Conservation (phyloP, 1,284 basidiomycete species). For the Rhizoctonia solani region DNA sequence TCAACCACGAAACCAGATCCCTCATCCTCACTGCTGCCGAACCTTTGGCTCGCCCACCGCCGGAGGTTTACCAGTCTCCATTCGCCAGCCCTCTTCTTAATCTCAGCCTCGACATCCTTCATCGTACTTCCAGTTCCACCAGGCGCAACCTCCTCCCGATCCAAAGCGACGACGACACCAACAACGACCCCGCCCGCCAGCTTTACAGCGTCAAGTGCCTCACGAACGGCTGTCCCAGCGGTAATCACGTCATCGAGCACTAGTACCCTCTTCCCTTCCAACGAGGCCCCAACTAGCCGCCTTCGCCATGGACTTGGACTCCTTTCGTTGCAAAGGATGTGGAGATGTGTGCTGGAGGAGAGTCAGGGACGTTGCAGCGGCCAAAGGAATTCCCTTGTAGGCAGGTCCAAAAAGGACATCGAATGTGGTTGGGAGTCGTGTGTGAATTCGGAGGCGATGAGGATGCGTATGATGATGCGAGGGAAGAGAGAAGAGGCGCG, state of each 20-base stretch:
- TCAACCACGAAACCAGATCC: slow-evolving; percentile 86
- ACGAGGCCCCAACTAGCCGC: slow-evolving; percentile 92
- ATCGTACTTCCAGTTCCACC: slow-evolving; percentile 61
- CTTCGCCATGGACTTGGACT: slow-evolving; percentile 94
- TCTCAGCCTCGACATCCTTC: slow-evolving; percentile 79
- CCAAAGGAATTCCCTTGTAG: slow-evolving; percentile 97
- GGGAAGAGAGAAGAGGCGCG: slow-evolving; percentile 76
- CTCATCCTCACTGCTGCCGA: slow-evolving; percentile 81
- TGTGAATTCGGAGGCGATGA: slow-evolving; percentile 53
- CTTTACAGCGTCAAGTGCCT: slow-evolving; percentile 74
- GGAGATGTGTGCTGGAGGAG: slow-evolving; percentile 67
- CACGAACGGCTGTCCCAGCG: slow-evolving; percentile 87
- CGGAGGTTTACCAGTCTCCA: background rate
- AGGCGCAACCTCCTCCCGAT: slow-evolving; percentile 74
- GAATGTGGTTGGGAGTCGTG: slow-evolving; percentile 55
- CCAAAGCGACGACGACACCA: slow-evolving; percentile 89
- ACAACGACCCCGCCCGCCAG: slow-evolving; percentile 76
- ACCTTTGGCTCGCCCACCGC: slow-evolving; percentile 68
- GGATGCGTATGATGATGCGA: slow-evolving; percentile 89
- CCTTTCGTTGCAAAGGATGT: slow-evolving; percentile 92
- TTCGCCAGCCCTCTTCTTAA: slow-evolving; percentile 44
- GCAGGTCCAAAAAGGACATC: slow-evolving; percentile 96
- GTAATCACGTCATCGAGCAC: slow-evolving; percentile 98
- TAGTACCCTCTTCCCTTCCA: slow-evolving; percentile 80
- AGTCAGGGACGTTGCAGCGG: slow-evolving; percentile 78